A percentile compares a stretch with the other conserved stretches of the same genome.
phyloP scores from a whole-genome alignment of 2,329 filamentous ascomycete genomes.

The Claviceps pazoutovae region DNA sequence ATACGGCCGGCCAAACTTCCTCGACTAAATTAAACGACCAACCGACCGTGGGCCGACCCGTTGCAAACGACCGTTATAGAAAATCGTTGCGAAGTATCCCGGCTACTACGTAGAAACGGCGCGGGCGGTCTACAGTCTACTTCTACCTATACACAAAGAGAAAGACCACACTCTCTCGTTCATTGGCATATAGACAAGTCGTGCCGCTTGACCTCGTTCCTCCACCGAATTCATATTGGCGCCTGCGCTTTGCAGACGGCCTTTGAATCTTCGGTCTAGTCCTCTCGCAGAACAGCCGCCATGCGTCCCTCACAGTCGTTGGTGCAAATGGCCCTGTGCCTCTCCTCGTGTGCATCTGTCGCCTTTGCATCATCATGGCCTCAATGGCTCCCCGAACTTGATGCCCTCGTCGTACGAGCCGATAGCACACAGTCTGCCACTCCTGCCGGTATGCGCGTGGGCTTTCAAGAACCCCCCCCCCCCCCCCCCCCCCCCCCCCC shows the following conservation, averaged over 20 bases:
- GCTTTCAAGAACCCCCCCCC: not conserved
- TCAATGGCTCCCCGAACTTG: constrained; percentile 37
- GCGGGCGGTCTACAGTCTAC: not conserved
- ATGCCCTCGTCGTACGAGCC: constrained; percentile 38
- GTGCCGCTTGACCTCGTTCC: not conserved
- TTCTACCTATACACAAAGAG: not conserved
- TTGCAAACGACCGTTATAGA: not conserved
- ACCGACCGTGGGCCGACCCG: constrained; percentile 1
- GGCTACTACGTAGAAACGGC: not conserved
- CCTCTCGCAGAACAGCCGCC: not conserved
- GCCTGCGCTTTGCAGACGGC: not conserved
- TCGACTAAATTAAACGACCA: not conserved
- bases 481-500: not conserved
- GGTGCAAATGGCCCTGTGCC: constrained; percentile 33
- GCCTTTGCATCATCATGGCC: constrained; percentile 43
- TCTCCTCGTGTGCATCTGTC: constrained; percentile 35
- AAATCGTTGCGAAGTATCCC: not conserved
- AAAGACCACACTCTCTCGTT: not conserved
- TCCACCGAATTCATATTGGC: not conserved
- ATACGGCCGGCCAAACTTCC: constrained; percentile 3
- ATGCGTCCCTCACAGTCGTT: constrained; percentile 36
- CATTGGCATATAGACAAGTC: not conserved
- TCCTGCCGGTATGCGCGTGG: constrained; percentile 6
- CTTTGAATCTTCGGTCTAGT: not conserved
- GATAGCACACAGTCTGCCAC: constrained; percentile 16